Evolutionary conservation across 805 yeast species (phyloP), one percentile per base, ranked within the genome.

Genomic region (Candida ovalis): DNA sequence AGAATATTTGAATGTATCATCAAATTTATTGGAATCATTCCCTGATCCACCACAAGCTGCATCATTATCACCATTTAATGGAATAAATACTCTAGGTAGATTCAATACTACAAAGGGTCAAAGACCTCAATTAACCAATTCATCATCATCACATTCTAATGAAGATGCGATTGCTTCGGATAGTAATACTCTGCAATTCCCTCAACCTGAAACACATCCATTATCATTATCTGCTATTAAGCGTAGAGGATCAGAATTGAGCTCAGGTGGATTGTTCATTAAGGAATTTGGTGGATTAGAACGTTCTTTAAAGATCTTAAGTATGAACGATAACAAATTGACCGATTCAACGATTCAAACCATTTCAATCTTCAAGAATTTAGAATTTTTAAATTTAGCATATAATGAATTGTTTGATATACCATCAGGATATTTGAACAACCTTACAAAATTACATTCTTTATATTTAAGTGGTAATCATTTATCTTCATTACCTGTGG

Each of bases 401-500:
- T 92, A 92, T 65, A 94, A 94, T 60, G 91, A 84, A 53, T 66
- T 94, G 28, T 69, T 84, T 32, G 98, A 92, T 56, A 79, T 92
- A 24, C 95, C 97, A 0, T 66, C 72, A 18, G 88, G 96, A n/a
- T 80, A 82, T 2, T 62, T 88, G 12, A 67, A 79, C 27, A 74
- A 83, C 40, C 69, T 88, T 51, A 68, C 73, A 1, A 70, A 72
- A 28, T 68, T 94, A 52, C 75, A 75, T 5, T 88, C 81, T 53
- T 70, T 94, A 8, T 88, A 79, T 60, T 63, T 92, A 27, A 85
- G 96, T 0, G 99, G 99, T 42, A 94, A 92, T 58, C 78, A 82
- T 43, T 67, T 94, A 32, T 75, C 86, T 0, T 78, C 87, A 7
- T 70, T 94, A 40, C 96, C 98, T 0, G 84, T 89, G 22, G 99